Percentiles rank a stretch among this genome's conserved stretches.
Conservation (phyloP, 139 green algal genomes). For the Volvox africanus region DNA sequence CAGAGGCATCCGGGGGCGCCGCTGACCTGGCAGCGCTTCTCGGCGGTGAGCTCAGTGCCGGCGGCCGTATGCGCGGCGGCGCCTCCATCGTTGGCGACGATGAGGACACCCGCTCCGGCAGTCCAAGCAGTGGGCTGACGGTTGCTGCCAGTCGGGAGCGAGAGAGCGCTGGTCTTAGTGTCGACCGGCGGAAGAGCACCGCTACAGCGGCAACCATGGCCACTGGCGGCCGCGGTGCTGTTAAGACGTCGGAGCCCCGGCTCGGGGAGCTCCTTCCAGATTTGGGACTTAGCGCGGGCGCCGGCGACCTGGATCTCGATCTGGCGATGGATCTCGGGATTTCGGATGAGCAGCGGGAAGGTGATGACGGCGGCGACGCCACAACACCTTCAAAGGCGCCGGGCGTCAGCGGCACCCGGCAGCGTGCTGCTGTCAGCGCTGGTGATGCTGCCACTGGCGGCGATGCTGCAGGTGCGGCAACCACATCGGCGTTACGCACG, state of each 20-base stretch:
- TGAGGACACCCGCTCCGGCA: neutral
- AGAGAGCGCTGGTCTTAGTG: neutral
- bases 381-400: neutral
- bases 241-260: neutral
- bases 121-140: slow-evolving; percentile 10
- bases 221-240: neutral
- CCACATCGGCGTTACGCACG: neutral
- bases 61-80: neutral
- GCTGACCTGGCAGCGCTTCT: slow-evolving; percentile 31
- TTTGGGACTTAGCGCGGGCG: neutral
- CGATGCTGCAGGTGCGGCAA: neutral
- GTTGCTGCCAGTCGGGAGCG: slow-evolving; percentile 1
- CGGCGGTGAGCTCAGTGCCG: neutral
- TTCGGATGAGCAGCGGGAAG: neutral
- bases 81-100: no score
- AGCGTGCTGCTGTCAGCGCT: neutral
- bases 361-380: neutral
- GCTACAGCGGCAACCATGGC: neutral
- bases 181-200: neutral
- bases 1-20: neutral
- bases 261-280: slow-evolving; percentile 21
- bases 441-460: neutral
- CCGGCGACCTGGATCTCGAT: slow-evolving; percentile 13
- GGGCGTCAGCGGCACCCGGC: neutral
- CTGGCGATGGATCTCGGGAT: neutral